Base-by-base conservation (phyloP, 1,284 basidiomycete species). In the Moesziomyces sp. region DNA sequence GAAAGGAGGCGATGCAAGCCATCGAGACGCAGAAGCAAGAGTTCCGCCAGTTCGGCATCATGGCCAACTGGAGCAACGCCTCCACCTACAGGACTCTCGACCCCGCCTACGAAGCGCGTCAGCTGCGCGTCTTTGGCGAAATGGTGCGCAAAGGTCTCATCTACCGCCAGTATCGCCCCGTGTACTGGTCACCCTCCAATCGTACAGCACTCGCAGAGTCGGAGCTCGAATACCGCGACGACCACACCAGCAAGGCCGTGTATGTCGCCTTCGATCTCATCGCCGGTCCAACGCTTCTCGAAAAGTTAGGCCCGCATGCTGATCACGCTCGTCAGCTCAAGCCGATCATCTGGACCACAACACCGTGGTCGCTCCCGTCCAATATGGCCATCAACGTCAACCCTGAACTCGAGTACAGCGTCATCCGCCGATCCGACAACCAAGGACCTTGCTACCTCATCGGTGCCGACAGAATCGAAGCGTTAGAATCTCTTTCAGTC, bases 291-390 rank as follows among this genome's bases (percentile, higher is more conserved):
- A 5, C 46, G 10, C 47, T 78, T 30, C 43, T 58, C 34, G 54
- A 52, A 14, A 58, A 65, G 45, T 44, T 61, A 6, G 58, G 49
- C 0, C 13, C 40, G 18, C 38, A 55, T 16, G 57, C 54, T 18
- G 86, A 88, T 19, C 38, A 76, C 16, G 58, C 71, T 34, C 8
- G 79, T 44, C 75, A 83, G 18, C 84, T 91, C 3, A 87, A 88
- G 19, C 78, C 96, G 11, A 86, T 94, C 34, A 91, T 97, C n/a
- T 99, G 97, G 97, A 99, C 96, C 1, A 99, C 97, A 0, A 99
- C 96, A 0, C 93, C 97, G 0, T 99, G 96, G 96, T 97, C 93
- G 8, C 86, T 99, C 48, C 93, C 93, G 1, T 93, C 93, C 0
- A 99, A 99, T 81, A 94, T 96, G 94, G 94, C 91, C 6, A 91